Conservation (phyloP, 768 basidiomycete species). For the Pulveroboletus sp. region DNA sequence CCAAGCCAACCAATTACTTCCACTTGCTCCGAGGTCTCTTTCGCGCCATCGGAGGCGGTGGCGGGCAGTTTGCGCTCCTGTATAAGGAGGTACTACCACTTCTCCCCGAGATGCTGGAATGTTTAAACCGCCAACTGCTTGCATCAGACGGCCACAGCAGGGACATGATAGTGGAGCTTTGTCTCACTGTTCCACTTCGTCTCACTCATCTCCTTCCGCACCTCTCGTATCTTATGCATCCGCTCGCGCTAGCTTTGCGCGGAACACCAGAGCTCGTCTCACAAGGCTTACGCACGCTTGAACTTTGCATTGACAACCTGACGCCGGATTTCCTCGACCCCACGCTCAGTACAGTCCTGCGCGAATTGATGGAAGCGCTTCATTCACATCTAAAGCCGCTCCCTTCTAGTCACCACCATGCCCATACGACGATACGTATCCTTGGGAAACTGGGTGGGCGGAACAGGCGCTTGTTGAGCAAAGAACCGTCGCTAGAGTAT, state of each 20-base stretch:
- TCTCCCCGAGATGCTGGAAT: conserved; percentile 95
- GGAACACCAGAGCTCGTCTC: conserved; percentile 87
- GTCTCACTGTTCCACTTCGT: conserved; percentile 92
- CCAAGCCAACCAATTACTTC: conserved; percentile 90
- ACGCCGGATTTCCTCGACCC: conserved; percentile 98
- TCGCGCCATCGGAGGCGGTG: conserved; percentile 86
- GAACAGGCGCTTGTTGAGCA: conserved; percentile 81
- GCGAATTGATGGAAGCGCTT: conserved; percentile 92
- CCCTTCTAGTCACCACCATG: conserved; percentile 83
- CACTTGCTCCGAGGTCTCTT: conserved; percentile 89
- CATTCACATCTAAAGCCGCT: conserved; percentile 88
- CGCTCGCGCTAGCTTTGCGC: conserved; percentile 84
- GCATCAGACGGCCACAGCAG: conserved; percentile 76
- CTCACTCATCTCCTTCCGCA: conserved; percentile 94
- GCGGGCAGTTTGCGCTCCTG: conserved; percentile 87
- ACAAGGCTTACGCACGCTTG: conserved; percentile 92
- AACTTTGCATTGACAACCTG: conserved; percentile 98
- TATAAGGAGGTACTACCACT: conserved; percentile 97
- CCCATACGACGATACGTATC: conserved; percentile 93
- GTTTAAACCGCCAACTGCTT: conserved; percentile 83
- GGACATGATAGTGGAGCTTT: conserved; percentile 96
- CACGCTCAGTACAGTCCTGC: conserved; percentile 84
- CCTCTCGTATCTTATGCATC: conserved; percentile 93
- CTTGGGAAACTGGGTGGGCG: conserved; percentile 94
- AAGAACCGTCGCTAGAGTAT: conserved; percentile 74